These are phyloP conservation scores for Torrubiella hemipterigena DNA, from an alignment of 2,329 filamentous ascomycete genomes.

Conservation along the genomic window DNA sequence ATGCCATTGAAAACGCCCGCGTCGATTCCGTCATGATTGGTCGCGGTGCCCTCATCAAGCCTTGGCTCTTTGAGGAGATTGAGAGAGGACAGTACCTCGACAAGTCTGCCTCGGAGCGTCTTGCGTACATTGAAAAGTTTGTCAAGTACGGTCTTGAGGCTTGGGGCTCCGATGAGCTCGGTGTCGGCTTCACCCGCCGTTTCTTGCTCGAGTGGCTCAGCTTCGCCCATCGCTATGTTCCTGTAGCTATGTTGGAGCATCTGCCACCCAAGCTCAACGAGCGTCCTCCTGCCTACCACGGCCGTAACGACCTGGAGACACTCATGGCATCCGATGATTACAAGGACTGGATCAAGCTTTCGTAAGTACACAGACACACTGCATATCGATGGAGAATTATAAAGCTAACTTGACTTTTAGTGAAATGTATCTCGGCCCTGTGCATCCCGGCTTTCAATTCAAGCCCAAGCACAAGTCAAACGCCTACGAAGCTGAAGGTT, in stretches of 20 bases:
- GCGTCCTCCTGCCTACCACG: slow-evolving; percentile 70
- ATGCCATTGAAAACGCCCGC: slow-evolving; percentile 61
- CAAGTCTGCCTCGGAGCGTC: slow-evolving; percentile 79
- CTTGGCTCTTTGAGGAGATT: slow-evolving; percentile 98
- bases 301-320: slow-evolving; percentile 87
- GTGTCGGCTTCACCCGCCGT: slow-evolving; percentile 77
- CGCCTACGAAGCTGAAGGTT: slow-evolving; percentile 69
- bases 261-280: slow-evolving; percentile 85
- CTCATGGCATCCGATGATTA: slow-evolving; percentile 83
- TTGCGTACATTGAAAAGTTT: slow-evolving; percentile 80
- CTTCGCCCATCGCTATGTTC: slow-evolving; percentile 86
- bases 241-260: slow-evolving; percentile 76
- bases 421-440: slow-evolving; percentile 94
- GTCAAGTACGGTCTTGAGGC: slow-evolving; percentile 80
- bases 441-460: slow-evolving; percentile 84
- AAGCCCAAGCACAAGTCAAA: slow-evolving; percentile 97
- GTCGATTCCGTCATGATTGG: slow-evolving; percentile 96
- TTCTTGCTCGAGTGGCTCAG: slow-evolving; percentile 95
- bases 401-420: slow-evolving; percentile 30
- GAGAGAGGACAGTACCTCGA: slow-evolving; percentile 85
- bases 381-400: neutral
- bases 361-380: slow-evolving; percentile 40
- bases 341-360: slow-evolving; percentile 98
- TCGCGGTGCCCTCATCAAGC: slow-evolving; percentile 92
- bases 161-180: slow-evolving; percentile 93